Evolutionary conservation across 495 filamentous ascomycete species (phyloP), one percentile per base, ranked within the genome.

Genomic region (Astrothelium macrocarpum): DNA sequence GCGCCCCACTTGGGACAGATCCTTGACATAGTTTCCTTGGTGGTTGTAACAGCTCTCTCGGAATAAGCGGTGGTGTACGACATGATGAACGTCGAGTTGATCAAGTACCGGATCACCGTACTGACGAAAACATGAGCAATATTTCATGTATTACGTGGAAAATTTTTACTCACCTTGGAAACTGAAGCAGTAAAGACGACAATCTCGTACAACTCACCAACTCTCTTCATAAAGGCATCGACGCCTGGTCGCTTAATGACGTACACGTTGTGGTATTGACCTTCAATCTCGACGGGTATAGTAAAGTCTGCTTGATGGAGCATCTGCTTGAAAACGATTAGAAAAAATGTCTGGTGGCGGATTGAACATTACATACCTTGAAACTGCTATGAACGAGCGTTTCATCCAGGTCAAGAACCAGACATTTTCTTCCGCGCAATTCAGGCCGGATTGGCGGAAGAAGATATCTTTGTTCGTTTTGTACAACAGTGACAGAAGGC

Each of bases 351-450:
- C 11, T 18, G 36, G 20, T n/a, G 14, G n/a, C 18, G 36, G 26
- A 23, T 10, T 34, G 1, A 11, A 29, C 1, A 1, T 36, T 36
- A 34, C 63, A 70, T 77, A 96, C 94, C 86, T 99, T 99, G 76
- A 99, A 99, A 70, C 94, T 97, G 74, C 94, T 97, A 76, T 99
- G 94, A 25, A 99, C 94, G 39, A 99, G 77, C n/a, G 95, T 99
- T 74, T 99, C 94, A 67, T 99, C 94, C 53, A 99, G 77, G 78
- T 99, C 94, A 28, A 99, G 80, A 18, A 99, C 93, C 49, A 99
- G 78, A 70, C 95, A 97, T 74, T 99, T 99, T 71, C 87, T 86
- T 26, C 90, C 89, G 65, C 86, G 84, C 68, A 94, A 83, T 66
- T 87, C 85, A 16, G 91, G 87, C 20, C 84, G 77, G 58, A 91